Evolutionary conservation across 2,329 filamentous ascomycete species (phyloP).

Genomic region (Pseudopyrenochaeta lycopersici): DNA sequence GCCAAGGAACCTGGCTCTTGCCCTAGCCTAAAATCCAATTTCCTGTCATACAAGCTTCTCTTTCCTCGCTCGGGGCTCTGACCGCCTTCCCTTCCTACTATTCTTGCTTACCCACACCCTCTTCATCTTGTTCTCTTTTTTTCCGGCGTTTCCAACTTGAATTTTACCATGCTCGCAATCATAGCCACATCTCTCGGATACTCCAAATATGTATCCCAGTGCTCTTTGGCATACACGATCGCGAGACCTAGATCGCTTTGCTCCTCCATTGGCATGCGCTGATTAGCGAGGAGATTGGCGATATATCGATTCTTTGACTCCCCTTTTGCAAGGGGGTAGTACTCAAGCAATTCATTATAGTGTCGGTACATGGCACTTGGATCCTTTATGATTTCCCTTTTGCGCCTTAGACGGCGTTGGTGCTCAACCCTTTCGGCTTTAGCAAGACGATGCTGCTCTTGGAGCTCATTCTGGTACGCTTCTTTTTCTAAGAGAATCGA

Average conservation of each 20-base stretch:
- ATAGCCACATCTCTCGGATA: conserved; percentile 1
- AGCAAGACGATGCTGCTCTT: not conserved
- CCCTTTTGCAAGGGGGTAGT: conserved; percentile 3
- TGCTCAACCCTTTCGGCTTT: not conserved
- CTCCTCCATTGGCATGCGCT: conserved; percentile 6
- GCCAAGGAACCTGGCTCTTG: too few species aligned
- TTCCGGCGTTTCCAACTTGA: not conserved
- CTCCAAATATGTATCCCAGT: conserved; percentile 17
- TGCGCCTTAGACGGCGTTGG: conserved; percentile 4
- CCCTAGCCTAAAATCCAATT: too few species aligned
- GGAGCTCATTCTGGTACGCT: not conserved
- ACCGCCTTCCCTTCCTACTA: not conserved
- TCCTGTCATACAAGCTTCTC: too few species aligned
- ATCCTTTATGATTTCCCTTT: conserved; percentile 10
- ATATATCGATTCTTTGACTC: conserved; percentile 10
- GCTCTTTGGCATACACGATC: conserved; percentile 15
- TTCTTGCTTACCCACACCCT: not conserved
- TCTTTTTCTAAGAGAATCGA: not conserved
- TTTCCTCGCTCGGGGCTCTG: not conserved
- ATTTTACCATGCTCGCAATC: not conserved
- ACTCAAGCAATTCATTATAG: conserved; percentile 10
- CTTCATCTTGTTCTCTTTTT: not conserved
- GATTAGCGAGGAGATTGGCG: conserved; percentile 14
- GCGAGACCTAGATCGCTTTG: conserved; percentile 15
- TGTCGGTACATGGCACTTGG: conserved; percentile 11